A percentile compares a stretch with the other conserved stretches of the same genome.
Conservation (phyloP, 2,329 filamentous ascomycete genomes). For the Fusarium euwallaceae region DNA sequence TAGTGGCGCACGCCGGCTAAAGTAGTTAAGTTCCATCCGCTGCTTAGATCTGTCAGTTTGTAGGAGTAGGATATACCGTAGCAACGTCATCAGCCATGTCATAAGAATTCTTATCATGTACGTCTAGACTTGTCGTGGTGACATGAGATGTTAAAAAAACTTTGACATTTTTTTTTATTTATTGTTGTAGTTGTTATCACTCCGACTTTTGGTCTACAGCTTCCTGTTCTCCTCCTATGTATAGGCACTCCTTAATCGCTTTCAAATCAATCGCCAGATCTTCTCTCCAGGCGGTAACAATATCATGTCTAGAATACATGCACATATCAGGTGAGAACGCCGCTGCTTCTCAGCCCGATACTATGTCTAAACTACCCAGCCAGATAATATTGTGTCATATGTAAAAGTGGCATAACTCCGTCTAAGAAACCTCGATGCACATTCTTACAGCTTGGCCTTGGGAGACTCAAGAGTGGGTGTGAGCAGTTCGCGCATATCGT, state of each 20-base stretch:
- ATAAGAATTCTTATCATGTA: slow-evolving; percentile 17
- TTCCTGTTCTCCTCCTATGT: neutral
- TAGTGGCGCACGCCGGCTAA: slow-evolving; percentile 92
- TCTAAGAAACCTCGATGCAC: slow-evolving; percentile 6
- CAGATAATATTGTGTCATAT: neutral
- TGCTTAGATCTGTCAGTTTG: slow-evolving; percentile 34
- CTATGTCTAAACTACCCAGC: neutral
- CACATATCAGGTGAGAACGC: slow-evolving; percentile 8
- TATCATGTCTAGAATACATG: slow-evolving; percentile 28
- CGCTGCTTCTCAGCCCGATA: neutral
- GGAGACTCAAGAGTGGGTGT: slow-evolving; percentile 81
- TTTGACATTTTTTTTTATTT: slow-evolving; percentile 23
- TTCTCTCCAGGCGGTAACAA: slow-evolving; percentile 9
- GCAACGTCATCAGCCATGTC: slow-evolving; percentile 10
- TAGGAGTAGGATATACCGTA: slow-evolving; percentile 35
- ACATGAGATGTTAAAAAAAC: slow-evolving; percentile 17
- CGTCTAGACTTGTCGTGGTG: slow-evolving; percentile 25
- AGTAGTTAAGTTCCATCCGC: slow-evolving; percentile 5
- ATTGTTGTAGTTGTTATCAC: neutral
- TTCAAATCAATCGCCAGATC: slow-evolving; percentile 12
- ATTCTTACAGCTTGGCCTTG: slow-evolving; percentile 86
- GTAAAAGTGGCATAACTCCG: slow-evolving; percentile 7
- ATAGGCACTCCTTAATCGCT: neutral
- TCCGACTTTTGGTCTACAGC: neutral
- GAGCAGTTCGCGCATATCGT: slow-evolving; percentile 89